Percentiles rank a stretch among this genome's conserved stretches.
Evolutionary conservation across 495 filamentous ascomycete species (phyloP).

Genomic region (Aspergillus baeticus): DNA sequence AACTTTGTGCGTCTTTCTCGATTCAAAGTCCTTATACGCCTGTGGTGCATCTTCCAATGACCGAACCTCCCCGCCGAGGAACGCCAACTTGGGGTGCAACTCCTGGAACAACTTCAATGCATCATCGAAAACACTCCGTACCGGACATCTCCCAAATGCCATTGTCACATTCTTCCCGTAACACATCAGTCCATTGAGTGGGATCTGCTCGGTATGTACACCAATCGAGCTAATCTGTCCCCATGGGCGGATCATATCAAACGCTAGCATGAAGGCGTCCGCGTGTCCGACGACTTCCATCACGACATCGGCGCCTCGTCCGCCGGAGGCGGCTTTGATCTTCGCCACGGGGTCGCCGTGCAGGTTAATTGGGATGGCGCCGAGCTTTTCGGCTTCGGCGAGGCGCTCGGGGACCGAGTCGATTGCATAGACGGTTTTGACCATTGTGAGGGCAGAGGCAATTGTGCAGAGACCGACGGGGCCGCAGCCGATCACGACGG

Average conservation of each 20-base stretch:
- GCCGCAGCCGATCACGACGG: conserved; percentile 80
- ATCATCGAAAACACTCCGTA: conserved; percentile 68
- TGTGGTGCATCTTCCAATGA: conserved; percentile 67
- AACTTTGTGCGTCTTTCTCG: conserved; percentile 74
- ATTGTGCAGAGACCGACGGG: conserved; percentile 81
- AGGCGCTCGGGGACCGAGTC: conserved; percentile 73
- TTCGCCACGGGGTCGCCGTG: conserved; percentile 58
- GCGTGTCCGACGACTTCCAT: conserved; percentile 83
- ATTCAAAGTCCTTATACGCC: conserved; percentile 79
- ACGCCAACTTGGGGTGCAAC: conserved; percentile 68
- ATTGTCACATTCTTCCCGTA: conserved; percentile 78
- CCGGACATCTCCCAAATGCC: conserved; percentile 83
- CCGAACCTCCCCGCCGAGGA: conserved; percentile 82
- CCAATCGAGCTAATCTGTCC: conserved; percentile 77
- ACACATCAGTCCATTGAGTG: conserved; percentile 66
- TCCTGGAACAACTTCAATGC: conserved; percentile 69
- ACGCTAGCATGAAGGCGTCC: conserved; percentile 71
- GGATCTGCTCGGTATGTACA: conserved; percentile 80
- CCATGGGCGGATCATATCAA: conserved; percentile 79
- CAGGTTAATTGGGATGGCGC: conserved; percentile 61
- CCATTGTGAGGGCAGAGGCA: conserved; percentile 68
- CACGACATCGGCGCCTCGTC: conserved; percentile 78
- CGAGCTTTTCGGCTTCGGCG: conserved; percentile 64
- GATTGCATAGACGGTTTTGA: conserved; percentile 72
- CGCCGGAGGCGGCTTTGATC: conserved; percentile 71